Base-by-base conservation (phyloP, 116 monocot genomes). In the Papilionanthe hybrid region DNA sequence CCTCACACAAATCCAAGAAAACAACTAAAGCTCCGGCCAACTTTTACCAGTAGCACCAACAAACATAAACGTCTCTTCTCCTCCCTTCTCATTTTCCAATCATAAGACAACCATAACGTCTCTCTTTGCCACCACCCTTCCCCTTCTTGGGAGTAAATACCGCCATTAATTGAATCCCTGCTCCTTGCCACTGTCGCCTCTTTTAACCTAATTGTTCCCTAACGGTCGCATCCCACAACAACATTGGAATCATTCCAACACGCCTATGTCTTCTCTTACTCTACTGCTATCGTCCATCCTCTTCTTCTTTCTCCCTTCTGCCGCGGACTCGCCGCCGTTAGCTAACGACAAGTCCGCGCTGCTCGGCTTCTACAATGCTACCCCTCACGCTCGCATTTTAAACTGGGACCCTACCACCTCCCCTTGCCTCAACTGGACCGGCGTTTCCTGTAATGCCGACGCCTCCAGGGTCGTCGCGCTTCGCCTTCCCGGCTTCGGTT, bases 381-480 rank as follows among this genome's bases (percentile, higher is more conserved):
- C 72, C 25, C 78, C 72, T 20, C 80, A 74, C 66, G 47, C 66
- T 25, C 81, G 81, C 9, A 71, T 57, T 41, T 81, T 87, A 41
- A 75, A 81, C 73, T 87, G 87, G 87, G 22, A 55, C 78, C 32
- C 13, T 6, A 25, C 63, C 43, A 66, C 74, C n/a, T 37, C 78
- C 1, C 42, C 78, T 17, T 87, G 87, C 50, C 44, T 9, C 44
- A 72, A n/a, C 49, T 87, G 87, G 87, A 83, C 81, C 5, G 87
- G 87, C n/a, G 65, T 87, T 65, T 67, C 78, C 12, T 87, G 87
- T 84, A 56, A 58, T 67, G 41, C 20, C 4, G 78, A 81, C 47
- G 28, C 48, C 60, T 68, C 83, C 45, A 78, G 83, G 11, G 81
- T 87, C 42, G 53, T 80, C 72, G 83, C 83, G 28, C 74, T 87